Evolutionary conservation across 2,329 filamentous ascomycete genomes (phyloP).

Genomic region (Claviceps africana): DNA sequence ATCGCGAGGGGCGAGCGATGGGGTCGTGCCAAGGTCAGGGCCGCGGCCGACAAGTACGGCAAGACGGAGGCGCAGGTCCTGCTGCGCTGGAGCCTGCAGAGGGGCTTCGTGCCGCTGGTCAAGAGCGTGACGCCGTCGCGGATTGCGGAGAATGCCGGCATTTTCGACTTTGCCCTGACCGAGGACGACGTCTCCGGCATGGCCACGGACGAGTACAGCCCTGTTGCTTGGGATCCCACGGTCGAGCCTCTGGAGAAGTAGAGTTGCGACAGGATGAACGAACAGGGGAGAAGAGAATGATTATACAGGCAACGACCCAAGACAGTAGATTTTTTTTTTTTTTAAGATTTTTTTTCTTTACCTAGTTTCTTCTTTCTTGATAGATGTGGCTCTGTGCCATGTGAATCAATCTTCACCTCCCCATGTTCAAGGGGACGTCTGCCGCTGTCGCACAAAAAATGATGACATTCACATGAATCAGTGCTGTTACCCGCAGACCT

Average conservation of each 20-base stretch:
- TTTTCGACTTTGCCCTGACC: slow-evolving; percentile 42
- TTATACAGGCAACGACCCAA: neutral
- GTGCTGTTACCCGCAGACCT: too few species aligned
- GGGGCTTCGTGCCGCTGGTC: slow-evolving; percentile 57
- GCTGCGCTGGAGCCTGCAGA: slow-evolving; percentile 70
- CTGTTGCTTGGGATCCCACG: slow-evolving; percentile 43
- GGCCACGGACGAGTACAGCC: slow-evolving; percentile 37
- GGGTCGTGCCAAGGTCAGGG: slow-evolving; percentile 50
- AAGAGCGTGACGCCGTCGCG: slow-evolving; percentile 58
- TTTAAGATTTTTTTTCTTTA: too few species aligned
- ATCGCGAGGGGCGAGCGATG: slow-evolving; percentile 55
- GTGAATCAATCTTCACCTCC: too few species aligned
- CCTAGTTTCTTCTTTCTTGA: too few species aligned
- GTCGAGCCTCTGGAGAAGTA: slow-evolving; percentile 30
- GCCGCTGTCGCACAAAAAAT: too few species aligned
- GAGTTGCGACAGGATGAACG: too few species aligned
- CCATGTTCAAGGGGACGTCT: too few species aligned
- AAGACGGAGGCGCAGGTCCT: slow-evolving; percentile 66
- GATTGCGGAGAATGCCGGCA: slow-evolving; percentile 47
- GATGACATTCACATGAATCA: too few species aligned
- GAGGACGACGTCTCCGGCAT: slow-evolving; percentile 37
- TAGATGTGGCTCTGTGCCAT: too few species aligned
- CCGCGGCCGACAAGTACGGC: slow-evolving; percentile 55
- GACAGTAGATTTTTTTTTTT: neutral
- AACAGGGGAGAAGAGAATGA: too few species aligned